phyloP scores from a whole-genome alignment of 2,329 filamentous ascomycete species.

The Graphiopsis chlorocephala region DNA sequence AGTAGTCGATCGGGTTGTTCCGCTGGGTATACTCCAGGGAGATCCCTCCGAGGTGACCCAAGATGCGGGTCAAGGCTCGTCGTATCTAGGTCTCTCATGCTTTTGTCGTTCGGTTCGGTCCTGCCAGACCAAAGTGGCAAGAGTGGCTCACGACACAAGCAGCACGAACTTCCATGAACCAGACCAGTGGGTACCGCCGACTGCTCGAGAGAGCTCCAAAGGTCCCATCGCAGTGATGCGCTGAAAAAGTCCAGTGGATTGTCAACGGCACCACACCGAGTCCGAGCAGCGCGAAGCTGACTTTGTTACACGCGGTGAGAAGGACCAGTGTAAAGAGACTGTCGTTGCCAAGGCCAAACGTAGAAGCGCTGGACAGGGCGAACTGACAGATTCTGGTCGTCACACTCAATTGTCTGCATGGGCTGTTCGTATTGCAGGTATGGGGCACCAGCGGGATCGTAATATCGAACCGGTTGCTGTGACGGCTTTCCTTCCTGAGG shows the following conservation, averaged over 20 bases:
- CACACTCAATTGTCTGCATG: too few species aligned
- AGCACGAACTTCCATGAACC: neutral
- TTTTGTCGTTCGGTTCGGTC: constrained; percentile 5
- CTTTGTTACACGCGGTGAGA: neutral
- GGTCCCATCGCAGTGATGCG: neutral
- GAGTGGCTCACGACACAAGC: neutral
- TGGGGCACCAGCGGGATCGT: neutral
- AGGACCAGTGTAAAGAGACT: neutral
- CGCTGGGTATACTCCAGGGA: too few species aligned
- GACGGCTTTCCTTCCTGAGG: too few species aligned
- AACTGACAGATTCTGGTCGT: too few species aligned
- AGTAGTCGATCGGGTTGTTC: too few species aligned
- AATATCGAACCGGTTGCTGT: neutral
- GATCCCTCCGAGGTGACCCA: neutral
- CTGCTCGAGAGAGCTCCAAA: neutral
- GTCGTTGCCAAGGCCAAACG: neutral
- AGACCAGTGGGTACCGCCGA: neutral
- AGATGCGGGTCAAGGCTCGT: constrained; percentile 2
- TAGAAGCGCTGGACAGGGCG: too few species aligned
- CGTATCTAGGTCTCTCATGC: constrained; percentile 5
- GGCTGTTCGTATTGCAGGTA: too few species aligned
- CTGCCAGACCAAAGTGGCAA: too few species aligned
- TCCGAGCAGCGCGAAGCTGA: neutral
- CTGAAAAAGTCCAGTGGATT: neutral
- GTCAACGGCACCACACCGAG: neutral